A percentile compares a stretch with the other conserved stretches of the same genome.
phyloP scores from a whole-genome alignment of 805 yeast species.

The Nadsonia fulvescens region DNA sequence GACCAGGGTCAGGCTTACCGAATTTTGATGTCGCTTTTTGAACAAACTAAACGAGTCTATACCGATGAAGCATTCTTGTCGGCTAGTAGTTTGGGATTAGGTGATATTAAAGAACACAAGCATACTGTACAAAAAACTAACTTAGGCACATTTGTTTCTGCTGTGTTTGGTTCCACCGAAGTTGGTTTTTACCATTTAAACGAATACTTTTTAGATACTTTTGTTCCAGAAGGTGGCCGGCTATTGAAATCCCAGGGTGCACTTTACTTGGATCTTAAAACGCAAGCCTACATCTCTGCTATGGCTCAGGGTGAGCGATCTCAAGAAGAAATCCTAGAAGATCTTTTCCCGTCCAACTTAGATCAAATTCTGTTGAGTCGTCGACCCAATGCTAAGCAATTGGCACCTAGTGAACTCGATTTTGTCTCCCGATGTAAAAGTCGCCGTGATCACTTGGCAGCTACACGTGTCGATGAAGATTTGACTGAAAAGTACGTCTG shows the following conservation, averaged over 20 bases:
- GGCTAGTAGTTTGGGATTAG: slow-evolving; percentile 33
- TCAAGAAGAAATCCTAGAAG: slow-evolving; percentile 49
- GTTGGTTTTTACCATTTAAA: slow-evolving; percentile 78
- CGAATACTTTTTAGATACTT: slow-evolving; percentile 68
- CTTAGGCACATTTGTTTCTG: slow-evolving; percentile 73
- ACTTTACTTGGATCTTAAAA: slow-evolving; percentile 69
- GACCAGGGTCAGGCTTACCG: slow-evolving; percentile 43
- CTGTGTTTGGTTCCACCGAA: slow-evolving; percentile 67
- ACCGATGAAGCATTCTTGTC: slow-evolving; percentile 55
- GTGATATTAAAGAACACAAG: slow-evolving; percentile 21
- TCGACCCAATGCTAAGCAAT: slow-evolving; percentile 13
- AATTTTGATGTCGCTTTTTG: slow-evolving; percentile 57
- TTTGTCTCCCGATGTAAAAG: slow-evolving; percentile 58
- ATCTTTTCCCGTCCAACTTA: slow-evolving; percentile 53
- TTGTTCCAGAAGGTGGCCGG: slow-evolving; percentile 55
- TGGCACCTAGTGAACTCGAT: slow-evolving; percentile 66
- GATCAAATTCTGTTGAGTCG: slow-evolving; percentile 24
- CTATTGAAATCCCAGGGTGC: slow-evolving; percentile 67
- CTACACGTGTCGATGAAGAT: slow-evolving; percentile 27
- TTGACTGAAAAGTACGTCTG: slow-evolving; percentile 67
- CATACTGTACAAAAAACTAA: slow-evolving; percentile 66
- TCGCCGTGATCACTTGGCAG: slow-evolving; percentile 42
- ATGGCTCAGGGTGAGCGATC: slow-evolving; percentile 42
- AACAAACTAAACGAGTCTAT: slow-evolving; percentile 54
- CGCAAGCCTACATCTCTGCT: slow-evolving; percentile 89